Percentiles rank a stretch among this genome's conserved stretches.
Conservation (phyloP, 495 filamentous ascomycete species). For the Hyphodiscus hymeniophilus region DNA sequence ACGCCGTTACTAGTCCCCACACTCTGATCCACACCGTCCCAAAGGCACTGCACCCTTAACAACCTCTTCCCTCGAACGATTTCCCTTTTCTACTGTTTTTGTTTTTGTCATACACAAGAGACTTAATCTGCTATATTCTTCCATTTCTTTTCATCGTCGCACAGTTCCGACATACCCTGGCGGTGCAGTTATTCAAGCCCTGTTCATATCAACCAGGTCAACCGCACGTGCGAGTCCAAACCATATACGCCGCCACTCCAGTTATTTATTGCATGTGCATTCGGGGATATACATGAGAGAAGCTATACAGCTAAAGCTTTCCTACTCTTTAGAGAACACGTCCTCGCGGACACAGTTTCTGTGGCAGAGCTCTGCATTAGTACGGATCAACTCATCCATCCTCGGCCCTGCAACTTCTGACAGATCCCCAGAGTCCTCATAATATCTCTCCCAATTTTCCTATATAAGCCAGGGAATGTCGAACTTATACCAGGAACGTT, state of each 20-base stretch:
- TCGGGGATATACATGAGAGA: constrained; percentile 4
- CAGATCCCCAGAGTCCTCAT: constrained; percentile 2
- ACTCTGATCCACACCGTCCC: not conserved
- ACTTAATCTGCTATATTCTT: constrained; percentile 6
- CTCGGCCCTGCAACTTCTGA: constrained; percentile 3
- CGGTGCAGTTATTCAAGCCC: constrained; percentile 14
- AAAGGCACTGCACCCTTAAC: constrained; percentile 10
- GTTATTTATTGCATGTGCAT: constrained; percentile 7
- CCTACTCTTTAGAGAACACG: constrained; percentile 14
- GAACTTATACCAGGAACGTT: constrained; percentile 3
- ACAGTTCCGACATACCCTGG: constrained; percentile 18
- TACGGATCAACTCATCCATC: not conserved
- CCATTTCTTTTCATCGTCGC: constrained; percentile 11
- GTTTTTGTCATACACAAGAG: not conserved
- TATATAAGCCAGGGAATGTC: constrained; percentile 13
- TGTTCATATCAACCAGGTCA: constrained; percentile 1
- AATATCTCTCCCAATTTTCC: constrained; percentile 1
- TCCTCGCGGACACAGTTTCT: constrained; percentile 19
- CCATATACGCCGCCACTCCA: constrained; percentile 11
- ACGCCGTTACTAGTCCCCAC: constrained; percentile 17
- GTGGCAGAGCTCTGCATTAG: constrained; percentile 9
- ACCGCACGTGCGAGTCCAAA: constrained; percentile 11
- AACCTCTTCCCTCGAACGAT: not conserved
- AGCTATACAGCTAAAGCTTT: not conserved
- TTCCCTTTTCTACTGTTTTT: constrained; percentile 5